Percentiles rank a stretch among this genome's conserved stretches.
Conservation (phyloP, 2,329 filamentous ascomycete species). For the Fusarium nelsonii region DNA sequence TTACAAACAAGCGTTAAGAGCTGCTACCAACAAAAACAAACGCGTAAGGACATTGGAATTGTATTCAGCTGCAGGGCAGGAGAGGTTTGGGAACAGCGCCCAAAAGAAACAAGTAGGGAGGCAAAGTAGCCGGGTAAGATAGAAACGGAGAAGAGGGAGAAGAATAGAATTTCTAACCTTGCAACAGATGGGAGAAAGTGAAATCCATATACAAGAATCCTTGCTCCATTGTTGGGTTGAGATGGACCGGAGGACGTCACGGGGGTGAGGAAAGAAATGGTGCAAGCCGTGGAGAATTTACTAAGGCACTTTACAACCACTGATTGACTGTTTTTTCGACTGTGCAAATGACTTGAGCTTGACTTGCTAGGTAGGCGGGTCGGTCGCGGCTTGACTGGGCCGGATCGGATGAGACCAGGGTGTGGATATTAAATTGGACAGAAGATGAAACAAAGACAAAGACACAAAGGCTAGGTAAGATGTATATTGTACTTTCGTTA, state of each 20-base stretch:
- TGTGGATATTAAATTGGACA: neutral
- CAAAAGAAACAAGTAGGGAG: neutral
- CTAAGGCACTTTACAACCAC: conserved; percentile 15
- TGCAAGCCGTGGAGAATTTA: conserved; percentile 32
- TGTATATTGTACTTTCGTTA: neutral
- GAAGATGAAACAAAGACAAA: conserved; percentile 17
- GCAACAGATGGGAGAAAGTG: conserved; percentile 39
- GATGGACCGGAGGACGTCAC: conserved; percentile 26
- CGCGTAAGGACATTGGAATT: conserved; percentile 9
- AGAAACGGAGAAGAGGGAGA: conserved; percentile 1
- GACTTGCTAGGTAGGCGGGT: neutral
- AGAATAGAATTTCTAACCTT: conserved; percentile 44
- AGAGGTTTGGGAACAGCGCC: conserved; percentile 1
- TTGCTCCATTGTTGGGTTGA: conserved; percentile 43
- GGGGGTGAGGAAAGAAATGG: conserved; percentile 26
- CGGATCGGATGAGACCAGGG: neutral
- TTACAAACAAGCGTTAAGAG: conserved; percentile 43
- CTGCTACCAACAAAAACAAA: conserved; percentile 18
- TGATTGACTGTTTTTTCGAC: neutral
- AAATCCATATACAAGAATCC: conserved; percentile 43
- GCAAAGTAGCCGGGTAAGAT: neutral
- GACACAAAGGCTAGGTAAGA: neutral
- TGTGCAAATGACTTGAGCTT: conserved; percentile 1
- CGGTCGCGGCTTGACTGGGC: neutral
- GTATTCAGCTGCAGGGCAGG: conserved; percentile 9